These are phyloP conservation scores for Zygoascus flipseniorum DNA, from an alignment of 805 yeast genomes.

Conservation along the genomic window DNA sequence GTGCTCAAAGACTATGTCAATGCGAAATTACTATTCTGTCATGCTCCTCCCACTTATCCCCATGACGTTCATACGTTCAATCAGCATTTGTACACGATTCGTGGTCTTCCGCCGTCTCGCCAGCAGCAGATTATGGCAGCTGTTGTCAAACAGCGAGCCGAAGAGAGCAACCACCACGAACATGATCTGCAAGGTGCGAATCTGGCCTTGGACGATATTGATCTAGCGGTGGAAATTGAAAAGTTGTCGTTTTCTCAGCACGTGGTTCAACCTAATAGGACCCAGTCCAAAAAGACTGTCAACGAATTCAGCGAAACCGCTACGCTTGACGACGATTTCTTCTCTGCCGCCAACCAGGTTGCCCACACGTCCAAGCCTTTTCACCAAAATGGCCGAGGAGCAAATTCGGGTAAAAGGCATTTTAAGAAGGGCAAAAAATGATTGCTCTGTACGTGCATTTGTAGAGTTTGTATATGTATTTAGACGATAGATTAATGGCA, in stretches of 20 bases:
- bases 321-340: conserved; percentile 80
- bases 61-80: conserved; percentile 57
- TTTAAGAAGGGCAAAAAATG: conserved; percentile 64
- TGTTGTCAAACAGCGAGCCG: conserved; percentile 26
- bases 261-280: conserved; percentile 2
- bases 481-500: too few species aligned
- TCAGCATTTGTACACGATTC: conserved; percentile 58
- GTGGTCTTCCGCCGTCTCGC: conserved; percentile 62
- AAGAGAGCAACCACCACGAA: conserved; percentile 14
- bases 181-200: conserved; percentile 31
- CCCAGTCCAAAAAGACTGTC: conserved; percentile 5
- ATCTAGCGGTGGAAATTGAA: conserved; percentile 60
- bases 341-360: conserved; percentile 53
- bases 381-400: conserved; percentile 35
- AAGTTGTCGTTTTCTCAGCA: conserved; percentile 75
- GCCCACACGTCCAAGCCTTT: conserved; percentile 67
- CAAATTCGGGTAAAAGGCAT: conserved; percentile 45
- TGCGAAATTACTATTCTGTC: conserved; percentile 76
- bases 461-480: too few species aligned
- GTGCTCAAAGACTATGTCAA: conserved; percentile 89
- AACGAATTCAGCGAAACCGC: conserved; percentile 53
- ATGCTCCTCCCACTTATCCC: conserved; percentile 71
- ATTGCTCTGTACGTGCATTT: background rate
- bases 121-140: conserved; percentile 57
- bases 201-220: conserved; percentile 39